A percentile compares a stretch with the other conserved stretches of the same genome.
These are phyloP conservation scores for Aurinia saxatilis DNA, from an alignment of 345 rosid species.

Conservation along the genomic window DNA sequence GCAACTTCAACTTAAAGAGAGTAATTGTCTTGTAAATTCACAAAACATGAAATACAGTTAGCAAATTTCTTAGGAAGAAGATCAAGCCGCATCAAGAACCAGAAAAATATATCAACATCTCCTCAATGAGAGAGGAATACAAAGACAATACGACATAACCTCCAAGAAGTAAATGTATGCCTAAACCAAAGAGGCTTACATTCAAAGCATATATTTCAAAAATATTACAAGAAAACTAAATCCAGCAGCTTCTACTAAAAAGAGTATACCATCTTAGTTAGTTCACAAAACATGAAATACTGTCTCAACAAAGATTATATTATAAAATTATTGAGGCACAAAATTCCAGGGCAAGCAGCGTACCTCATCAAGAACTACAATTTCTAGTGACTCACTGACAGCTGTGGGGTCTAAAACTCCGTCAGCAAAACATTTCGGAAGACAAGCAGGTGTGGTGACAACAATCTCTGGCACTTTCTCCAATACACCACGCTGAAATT, in stretches of 20 bases:
- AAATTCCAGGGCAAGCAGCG: not conserved
- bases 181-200: not conserved
- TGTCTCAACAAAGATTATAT: not conserved
- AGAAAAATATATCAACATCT: too few relatives aligned
- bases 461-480: conserved; percentile 71
- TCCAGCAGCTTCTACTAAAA: not conserved
- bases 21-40: not conserved
- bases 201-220: not conserved
- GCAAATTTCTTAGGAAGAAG: too few relatives aligned
- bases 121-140: too few relatives aligned
- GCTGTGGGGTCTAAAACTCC: conserved; percentile 57
- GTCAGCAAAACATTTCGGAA: conserved; percentile 66
- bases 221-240: not conserved
- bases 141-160: too few relatives aligned
- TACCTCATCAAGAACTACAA: conserved; percentile 94
- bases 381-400: conserved; percentile 59
- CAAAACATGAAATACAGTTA: too few relatives aligned
- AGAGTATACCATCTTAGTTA: conserved; percentile 1
- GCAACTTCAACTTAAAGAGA: not conserved
- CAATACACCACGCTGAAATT: conserved; percentile 58
- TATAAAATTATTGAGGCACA: not conserved
- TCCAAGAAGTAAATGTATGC: not conserved
- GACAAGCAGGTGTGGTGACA: conserved; percentile 77
- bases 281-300: not conserved
- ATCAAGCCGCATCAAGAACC: too few relatives aligned